Conservation (phyloP, 139 green algal genomes). For the Tetratostichococcus sp. region DNA sequence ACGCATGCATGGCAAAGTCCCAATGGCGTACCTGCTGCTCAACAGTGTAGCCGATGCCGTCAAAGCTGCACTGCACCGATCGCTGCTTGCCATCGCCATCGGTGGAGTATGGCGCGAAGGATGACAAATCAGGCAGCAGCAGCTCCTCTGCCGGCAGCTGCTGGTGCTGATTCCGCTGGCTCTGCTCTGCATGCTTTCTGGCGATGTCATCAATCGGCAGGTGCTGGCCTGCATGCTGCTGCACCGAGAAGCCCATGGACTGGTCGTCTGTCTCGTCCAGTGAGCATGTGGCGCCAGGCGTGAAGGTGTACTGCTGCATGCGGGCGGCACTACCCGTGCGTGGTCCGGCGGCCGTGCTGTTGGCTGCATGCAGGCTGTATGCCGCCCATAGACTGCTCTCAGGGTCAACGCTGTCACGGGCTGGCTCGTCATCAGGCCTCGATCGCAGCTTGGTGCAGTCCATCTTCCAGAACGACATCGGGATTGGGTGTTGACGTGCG, state of each 20-base stretch:
- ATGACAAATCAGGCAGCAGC: no score
- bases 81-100: background rate
- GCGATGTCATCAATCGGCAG: no score
- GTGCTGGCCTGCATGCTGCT: no score
- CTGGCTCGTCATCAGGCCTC: background rate
- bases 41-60: background rate
- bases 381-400: background rate
- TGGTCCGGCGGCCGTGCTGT: background rate
- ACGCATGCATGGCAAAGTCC: background rate
- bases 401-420: background rate
- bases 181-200: no score
- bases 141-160: no score
- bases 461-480: background rate
- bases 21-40: background rate
- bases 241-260: background rate
- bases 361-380: no score
- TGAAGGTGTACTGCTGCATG: background rate
- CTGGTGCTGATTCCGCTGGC: no score
- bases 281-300: background rate
- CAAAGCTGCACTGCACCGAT: background rate
- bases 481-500: no score
- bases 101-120: background rate
- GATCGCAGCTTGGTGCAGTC: background rate
- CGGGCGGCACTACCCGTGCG: background rate
- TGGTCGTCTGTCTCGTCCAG: background rate